These are phyloP conservation scores for Epichloe sylvatica DNA, from an alignment of 2,329 filamentous ascomycete genomes.

Conservation along the genomic window DNA sequence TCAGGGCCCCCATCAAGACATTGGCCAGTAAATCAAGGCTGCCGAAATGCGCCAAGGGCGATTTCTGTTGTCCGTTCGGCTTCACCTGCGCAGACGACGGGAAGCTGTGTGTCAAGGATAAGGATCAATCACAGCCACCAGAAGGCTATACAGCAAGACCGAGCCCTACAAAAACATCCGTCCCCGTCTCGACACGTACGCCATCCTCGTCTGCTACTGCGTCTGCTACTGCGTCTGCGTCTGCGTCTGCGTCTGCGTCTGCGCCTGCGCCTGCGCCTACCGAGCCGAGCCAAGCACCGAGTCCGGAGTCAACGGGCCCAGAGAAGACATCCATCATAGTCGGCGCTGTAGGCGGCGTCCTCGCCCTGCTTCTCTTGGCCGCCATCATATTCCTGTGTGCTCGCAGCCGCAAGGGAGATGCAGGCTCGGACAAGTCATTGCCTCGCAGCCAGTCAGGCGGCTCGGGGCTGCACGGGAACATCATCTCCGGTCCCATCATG, in stretches of 20 bases:
- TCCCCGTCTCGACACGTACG: constrained; percentile 5
- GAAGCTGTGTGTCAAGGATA: constrained; percentile 35
- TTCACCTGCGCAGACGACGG: constrained; percentile 44
- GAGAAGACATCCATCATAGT: constrained; percentile 29
- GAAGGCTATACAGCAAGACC: constrained; percentile 13
- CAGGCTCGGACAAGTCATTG: constrained; percentile 9
- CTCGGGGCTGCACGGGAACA: constrained; percentile 21
- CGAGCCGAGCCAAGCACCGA: constrained; percentile 2
- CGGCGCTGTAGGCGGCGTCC: constrained; percentile 32
- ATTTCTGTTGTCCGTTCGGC: constrained; percentile 58
- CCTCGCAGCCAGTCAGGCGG: constrained; percentile 8
- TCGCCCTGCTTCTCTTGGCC: constrained; percentile 26
- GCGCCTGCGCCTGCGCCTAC: constrained; percentile 2
- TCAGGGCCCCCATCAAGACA: constrained; percentile 51
- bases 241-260: too few species aligned
- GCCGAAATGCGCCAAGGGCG: constrained; percentile 36
- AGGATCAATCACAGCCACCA: constrained; percentile 33
- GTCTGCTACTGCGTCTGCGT: too few species aligned
- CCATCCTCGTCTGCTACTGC: not conserved
- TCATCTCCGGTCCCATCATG: constrained; percentile 45
- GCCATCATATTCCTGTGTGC: constrained; percentile 28
- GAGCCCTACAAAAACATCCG: constrained; percentile 10
- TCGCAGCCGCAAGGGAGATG: constrained; percentile 15
- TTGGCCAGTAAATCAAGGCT: constrained; percentile 44
- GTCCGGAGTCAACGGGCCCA: constrained; percentile 12